Conservation (phyloP, 352 stramenopile species). For the Globisporangium cylindrosporum region DNA sequence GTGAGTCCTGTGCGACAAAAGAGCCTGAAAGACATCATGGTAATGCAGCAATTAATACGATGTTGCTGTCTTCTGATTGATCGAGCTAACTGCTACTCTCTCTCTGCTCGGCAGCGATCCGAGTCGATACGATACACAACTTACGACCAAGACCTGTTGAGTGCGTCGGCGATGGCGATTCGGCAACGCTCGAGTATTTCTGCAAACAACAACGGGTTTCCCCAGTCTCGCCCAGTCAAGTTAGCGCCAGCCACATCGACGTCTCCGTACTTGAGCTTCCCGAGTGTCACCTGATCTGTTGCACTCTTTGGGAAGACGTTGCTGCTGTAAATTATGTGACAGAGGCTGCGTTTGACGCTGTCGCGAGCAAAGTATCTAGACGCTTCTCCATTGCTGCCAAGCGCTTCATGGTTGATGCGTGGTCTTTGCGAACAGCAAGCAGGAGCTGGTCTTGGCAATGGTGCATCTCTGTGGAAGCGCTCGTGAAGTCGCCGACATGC, state of each 20-base stretch:
- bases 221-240: constrained; percentile 11
- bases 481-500: constrained; percentile 38
- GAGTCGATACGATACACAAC: constrained; percentile 28
- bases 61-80: neutral
- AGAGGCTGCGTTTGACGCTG: constrained; percentile 13
- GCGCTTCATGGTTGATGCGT: constrained; percentile 35
- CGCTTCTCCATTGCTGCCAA: constrained; percentile 41
- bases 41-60: constrained; percentile 12
- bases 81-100: neutral
- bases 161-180: constrained; percentile 52
- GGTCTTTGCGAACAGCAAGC: constrained; percentile 38
- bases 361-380: constrained; percentile 31
- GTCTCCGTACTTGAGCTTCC: constrained; percentile 38
- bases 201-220: constrained; percentile 6
- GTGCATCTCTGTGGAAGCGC: constrained; percentile 37
- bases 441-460: constrained; percentile 46
- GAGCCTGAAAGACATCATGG: constrained; percentile 40
- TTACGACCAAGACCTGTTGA: constrained; percentile 59
- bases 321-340: constrained; percentile 4
- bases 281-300: constrained; percentile 28
- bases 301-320: neutral
- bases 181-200: constrained; percentile 32
- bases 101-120: constrained; percentile 22
- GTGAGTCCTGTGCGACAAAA: constrained; percentile 24
- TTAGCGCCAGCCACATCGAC: constrained; percentile 11